Base-by-base conservation (phyloP, 2,329 filamentous ascomycete species). In the Clarireedia hainanense region DNA sequence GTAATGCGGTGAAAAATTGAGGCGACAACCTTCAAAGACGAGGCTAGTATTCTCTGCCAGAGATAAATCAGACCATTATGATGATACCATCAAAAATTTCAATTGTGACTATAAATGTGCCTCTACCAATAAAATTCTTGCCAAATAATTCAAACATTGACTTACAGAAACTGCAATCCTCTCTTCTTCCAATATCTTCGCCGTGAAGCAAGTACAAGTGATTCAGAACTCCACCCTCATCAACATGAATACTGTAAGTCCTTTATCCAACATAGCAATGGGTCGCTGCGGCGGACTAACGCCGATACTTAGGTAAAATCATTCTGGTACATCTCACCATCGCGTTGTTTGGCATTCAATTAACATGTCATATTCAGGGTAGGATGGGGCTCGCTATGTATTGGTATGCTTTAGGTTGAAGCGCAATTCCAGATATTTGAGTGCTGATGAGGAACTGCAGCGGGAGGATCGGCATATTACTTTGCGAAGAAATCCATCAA, bases 401-500 rank as follows among this genome's bases (percentile, higher is more conserved):
- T 87, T 65, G 91, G 88, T 91, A 81, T 58, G 83, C 68, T 30
- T 48, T 42, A 30, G n/a, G 43, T 10, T 23, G 26, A 23, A 17
- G 14, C 26, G 9, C 17, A 36, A 39, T 27, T 27, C 27, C 40
- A 57, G 47, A 67, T 50, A 7, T 47, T 47, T 17, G n/a, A 27
- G 26, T 50, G 23, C 52, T 55, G 12, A 55, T 34, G 20, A 37
- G 34, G 23, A 24, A 23, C 39, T 49, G 58, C 68, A 91, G 90
- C 91, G 63, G 94, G 92, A 68, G 94, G 84, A 62, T 89, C 86
- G 61, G 91, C 92, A 67, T 99, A 97, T 78, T 91, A 89, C 76
- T 96, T 96, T 71, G 94, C 94, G 61, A 99, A 99, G 79, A 81
- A 83, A 69, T 86, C 85, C 71, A 95, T 99, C 80, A 96, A 96